phyloP scores from a whole-genome alignment of 1,284 basidiomycete species.

The Irpex rosettiformis region DNA sequence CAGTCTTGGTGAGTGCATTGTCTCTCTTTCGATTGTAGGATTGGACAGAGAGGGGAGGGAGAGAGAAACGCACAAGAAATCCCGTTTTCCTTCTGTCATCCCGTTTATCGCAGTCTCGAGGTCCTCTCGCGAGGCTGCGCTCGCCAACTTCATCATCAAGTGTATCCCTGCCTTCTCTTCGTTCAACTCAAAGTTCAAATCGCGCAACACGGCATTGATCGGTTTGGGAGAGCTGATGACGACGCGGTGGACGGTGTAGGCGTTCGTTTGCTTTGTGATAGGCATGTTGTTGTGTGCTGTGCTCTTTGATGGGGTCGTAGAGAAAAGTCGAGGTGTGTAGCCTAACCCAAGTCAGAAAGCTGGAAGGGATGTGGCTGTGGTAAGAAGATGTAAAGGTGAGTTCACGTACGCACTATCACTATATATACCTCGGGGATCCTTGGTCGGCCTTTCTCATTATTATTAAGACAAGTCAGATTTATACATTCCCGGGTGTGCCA shows the following conservation, averaged over 20 bases:
- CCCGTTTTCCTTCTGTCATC: slow-evolving; percentile 29
- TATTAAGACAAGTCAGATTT: too few species aligned
- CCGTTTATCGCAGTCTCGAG: slow-evolving; percentile 30
- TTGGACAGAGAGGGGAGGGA: neutral
- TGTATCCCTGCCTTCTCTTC: slow-evolving; percentile 30
- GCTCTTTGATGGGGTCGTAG: neutral
- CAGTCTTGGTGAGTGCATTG: too few species aligned
- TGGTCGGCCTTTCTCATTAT: too few species aligned
- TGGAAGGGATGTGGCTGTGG: too few species aligned
- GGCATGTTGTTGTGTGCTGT: neutral
- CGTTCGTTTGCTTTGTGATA: neutral
- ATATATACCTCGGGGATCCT: too few species aligned
- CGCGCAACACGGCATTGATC: slow-evolving; percentile 37
- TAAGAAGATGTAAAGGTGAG: too few species aligned
- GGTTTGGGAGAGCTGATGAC: slow-evolving; percentile 40
- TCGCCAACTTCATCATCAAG: slow-evolving; percentile 28
- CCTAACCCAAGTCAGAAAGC: too few species aligned
- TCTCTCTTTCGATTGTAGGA: too few species aligned
- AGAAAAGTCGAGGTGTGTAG: neutral
- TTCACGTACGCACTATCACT: too few species aligned
- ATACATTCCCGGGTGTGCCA: too few species aligned
- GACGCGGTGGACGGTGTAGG: slow-evolving; percentile 31
- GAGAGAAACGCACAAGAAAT: slow-evolving; percentile 42
- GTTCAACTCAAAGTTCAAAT: slow-evolving; percentile 43
- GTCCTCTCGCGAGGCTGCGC: slow-evolving; percentile 33